Evolutionary conservation across 108 stramenopile genomes (phyloP), one percentile per base, ranked within the genome.

Genomic region (Pseudonitzschia pungens): DNA sequence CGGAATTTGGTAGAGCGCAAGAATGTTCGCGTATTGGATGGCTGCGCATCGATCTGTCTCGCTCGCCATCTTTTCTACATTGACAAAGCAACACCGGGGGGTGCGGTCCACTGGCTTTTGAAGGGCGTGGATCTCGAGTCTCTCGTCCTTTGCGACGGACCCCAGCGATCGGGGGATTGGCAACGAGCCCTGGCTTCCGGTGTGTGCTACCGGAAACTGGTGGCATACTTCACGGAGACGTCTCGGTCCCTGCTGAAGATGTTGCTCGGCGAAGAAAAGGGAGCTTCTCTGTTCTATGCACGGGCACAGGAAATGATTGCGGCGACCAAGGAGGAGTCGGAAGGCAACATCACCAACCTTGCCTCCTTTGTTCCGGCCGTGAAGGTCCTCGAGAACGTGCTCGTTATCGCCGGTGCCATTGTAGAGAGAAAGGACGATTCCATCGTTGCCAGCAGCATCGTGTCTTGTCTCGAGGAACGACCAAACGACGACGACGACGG

Each of bases 11-110:
- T 81, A 32, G 83, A 73, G 28, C 71, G 65, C 51, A 87, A 87
- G 62, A 87, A 84, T 45, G 65, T 75, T 44, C 83, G 81, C 11
- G 71, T 91, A 59, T 73, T 89, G 56, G 90, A 94, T 73, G 93
- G 84, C 10, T 90, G 87, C 65, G 84, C 80, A 33, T 78, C 85
- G 29, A 68, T 94, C 28, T 68, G 72, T 22, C 74, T 90, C 60
- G 72, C 73, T 58, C 75, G 89, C 66, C 84, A 89, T 59, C 78
- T 84, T 8, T 65, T 85, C 55, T 83, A 86, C 57, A 53, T 70
- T 6, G 54, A 65, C 3, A 73, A 68, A 36, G 50, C 73, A 41
- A 69, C 56, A 31, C 73, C 73, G 32, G 75, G 78, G 5, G 78
- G 80, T 21, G 81, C 84, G 1, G 77, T 81, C 0, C 66, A 89